Evolutionary conservation across 306 rosid genomes (phyloP), one percentile per base, ranked within the genome.

Genomic region (Cajanus cajan): DNA sequence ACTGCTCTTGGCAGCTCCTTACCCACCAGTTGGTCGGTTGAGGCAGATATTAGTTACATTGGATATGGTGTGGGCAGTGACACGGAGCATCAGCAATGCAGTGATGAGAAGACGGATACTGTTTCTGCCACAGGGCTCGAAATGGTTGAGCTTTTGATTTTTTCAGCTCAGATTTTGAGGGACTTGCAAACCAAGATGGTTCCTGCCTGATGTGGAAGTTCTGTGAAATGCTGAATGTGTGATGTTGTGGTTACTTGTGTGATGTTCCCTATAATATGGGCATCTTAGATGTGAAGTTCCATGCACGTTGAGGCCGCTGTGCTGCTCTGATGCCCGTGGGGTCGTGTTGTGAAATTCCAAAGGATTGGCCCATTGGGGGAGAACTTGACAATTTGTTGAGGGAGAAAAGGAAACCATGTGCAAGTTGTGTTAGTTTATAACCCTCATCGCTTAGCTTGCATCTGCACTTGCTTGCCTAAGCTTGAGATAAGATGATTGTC

Each of bases 1-100:
- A 93, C 93, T 76, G 98, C 99, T 37, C 97, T 95, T 54, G 87
- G 98, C 41, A 89, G 99, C 97, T 90, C 95, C 77, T 79, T 95
- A 82, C 98, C 99, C 5, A 39, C 93, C 65, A 93, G 97, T 83
- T 90, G 92, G 99, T 90, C 97, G 52, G 94, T 87, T 7, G 95
- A 87, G 71, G 84, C 82, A 58, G 92, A 90, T 34, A 75, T 19
- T 40, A 86, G 80, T 58, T 54, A 70, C 58, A 47, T 44, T 28
- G 72, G 87, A 74, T 87, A 82, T 71, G 14, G 44, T 69, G 68
- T 58, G 25, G 48, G 83, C 66, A 66, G 80, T 19, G 89, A 85
- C 71, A 68, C 81, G 0, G 65, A 71, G n/a, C 74, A 71, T 55
- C 86, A 81, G 82, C 86, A 86, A 57, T 33, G 82, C 72, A 54